phyloP scores from a whole-genome alignment of 1,139 yeast genomes.

The Taphrina populina region DNA sequence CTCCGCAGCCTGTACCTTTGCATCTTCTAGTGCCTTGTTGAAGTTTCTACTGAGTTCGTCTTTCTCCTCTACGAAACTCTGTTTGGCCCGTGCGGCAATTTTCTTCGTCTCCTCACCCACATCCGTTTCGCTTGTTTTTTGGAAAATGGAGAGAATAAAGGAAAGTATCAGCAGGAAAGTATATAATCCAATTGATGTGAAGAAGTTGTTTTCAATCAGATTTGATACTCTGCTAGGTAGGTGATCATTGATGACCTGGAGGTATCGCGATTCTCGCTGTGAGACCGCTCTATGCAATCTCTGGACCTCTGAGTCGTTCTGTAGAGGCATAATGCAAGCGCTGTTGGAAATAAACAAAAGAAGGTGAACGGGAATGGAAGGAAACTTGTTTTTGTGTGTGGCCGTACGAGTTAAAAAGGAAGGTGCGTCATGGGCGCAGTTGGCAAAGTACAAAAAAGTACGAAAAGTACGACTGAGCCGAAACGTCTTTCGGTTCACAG shows the following conservation, averaged over 20 bases:
- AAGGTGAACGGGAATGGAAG: too few species aligned
- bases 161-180: constrained; percentile 9
- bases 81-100: constrained; percentile 12
- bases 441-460: too few species aligned
- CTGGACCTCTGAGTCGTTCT: constrained; percentile 8
- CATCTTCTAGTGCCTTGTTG: not conserved
- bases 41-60: constrained; percentile 24
- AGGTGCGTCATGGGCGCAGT: too few species aligned
- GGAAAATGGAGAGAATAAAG: constrained; percentile 14
- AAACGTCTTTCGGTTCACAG: too few species aligned
- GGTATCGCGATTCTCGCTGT: constrained; percentile 13
- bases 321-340: not conserved
- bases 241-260: constrained; percentile 8
- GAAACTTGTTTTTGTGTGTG: too few species aligned
- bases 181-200: constrained; percentile 12
- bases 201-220: constrained; percentile 20
- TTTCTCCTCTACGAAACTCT: constrained; percentile 22
- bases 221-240: constrained; percentile 2
- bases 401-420: too few species aligned
- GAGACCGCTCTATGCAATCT: constrained; percentile 20
- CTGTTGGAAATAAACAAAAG: too few species aligned
- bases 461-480: too few species aligned
- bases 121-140: constrained; percentile 11
- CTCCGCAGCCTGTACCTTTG: constrained; percentile 7
- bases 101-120: constrained; percentile 10